Base-by-base conservation (phyloP, 148 eudicot genomes). In the Amaranthus cruentus region DNA sequence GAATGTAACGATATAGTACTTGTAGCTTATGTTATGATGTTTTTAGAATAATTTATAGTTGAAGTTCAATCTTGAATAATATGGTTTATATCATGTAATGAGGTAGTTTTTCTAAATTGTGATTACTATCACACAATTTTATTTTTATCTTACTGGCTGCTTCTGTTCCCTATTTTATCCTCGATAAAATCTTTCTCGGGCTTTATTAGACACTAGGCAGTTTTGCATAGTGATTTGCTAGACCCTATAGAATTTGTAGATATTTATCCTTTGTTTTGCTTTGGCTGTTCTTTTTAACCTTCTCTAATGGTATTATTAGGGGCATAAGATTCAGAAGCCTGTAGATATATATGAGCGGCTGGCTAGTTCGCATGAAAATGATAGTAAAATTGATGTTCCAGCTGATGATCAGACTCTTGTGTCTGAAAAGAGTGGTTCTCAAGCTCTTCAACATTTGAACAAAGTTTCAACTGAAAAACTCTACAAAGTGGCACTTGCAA, bases 311-410 rank as follows among this genome's bases (percentile, higher is more conserved):
- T 46, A 7, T 78, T 54, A 50, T 66, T 76, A 91, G 99, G 89
- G 73, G 42, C 85, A 83, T 49, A 84, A 85, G 80, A 68, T 88
- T 61, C 81, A 77, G 74, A 84, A 85, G 75, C 87, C 93, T 14
- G 70, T 74, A 66, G 86, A 91, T 78, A 76, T 90, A 9, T 91
- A 86, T 74, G 72, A 68, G 74, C 77, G 86, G 54, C 64, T 91
- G 84, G 75, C 81, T 18, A 77, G 70, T 67, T 75, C 75, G 69
- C 63, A 47, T 48, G 87, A 82, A 76, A 69, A 53, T 59, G 81
- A 73, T 62, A 72, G 11, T 42, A 81, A 86, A 73, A 48, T 70
- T 15, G 70, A 83, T 68, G 75, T 79, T 53, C 83, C 72, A 46
- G 85, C 21, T 52, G 68, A 74, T 12, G 77, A 81, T 58, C 66